phyloP scores from a whole-genome alignment of 1,284 basidiomycete species.

The Ceratobasidium sp. region DNA sequence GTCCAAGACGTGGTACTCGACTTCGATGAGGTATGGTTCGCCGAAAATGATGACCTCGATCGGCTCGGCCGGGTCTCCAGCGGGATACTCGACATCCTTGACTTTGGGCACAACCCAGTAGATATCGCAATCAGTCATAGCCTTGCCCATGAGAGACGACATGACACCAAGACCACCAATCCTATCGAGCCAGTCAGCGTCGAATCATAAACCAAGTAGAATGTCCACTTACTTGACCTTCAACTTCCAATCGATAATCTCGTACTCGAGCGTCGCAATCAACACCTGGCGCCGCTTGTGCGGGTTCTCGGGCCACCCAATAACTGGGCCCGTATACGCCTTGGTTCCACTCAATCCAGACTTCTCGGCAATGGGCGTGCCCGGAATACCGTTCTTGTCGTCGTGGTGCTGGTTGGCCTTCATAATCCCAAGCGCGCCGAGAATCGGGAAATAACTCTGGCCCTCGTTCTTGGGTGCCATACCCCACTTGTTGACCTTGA shows the following conservation, averaged over 20 bases:
- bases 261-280: conserved; percentile 92
- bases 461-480: conserved; percentile 67
- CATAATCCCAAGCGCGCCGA: conserved; percentile 59
- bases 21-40: conserved; percentile 93
- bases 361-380: conserved; percentile 68
- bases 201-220: background rate
- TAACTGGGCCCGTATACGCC: conserved; percentile 73
- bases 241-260: conserved; percentile 95
- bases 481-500: conserved; percentile 93
- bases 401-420: conserved; percentile 41
- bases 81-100: conserved; percentile 90
- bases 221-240: conserved; percentile 76
- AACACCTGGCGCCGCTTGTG: conserved; percentile 89
- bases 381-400: conserved; percentile 47
- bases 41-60: conserved; percentile 96
- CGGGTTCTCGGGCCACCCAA: conserved; percentile 94
- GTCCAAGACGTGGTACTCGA: conserved; percentile 90
- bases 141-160: conserved; percentile 96
- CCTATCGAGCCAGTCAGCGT: conserved; percentile 48
- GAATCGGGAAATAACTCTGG: conserved; percentile 79
- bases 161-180: conserved; percentile 97
- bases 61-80: conserved; percentile 89
- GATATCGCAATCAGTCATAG: conserved; percentile 94
- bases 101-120: conserved; percentile 95
- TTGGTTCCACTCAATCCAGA: conserved; percentile 69